Evolutionary conservation across 805 yeast species (phyloP).

Genomic region (Kodamaea lidongshanica): DNA sequence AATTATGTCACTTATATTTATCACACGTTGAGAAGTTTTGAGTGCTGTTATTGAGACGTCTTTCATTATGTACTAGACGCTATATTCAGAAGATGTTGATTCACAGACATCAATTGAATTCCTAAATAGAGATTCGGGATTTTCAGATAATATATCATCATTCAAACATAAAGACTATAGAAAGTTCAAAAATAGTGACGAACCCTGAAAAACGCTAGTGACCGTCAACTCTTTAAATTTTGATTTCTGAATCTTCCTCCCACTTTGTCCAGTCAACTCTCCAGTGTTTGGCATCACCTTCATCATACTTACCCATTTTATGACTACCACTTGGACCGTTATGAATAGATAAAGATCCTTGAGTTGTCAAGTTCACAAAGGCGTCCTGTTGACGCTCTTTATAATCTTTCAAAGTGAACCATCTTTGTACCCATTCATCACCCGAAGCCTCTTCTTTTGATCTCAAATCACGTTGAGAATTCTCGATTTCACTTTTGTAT

Average conservation of each 20-base stretch:
- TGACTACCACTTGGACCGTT: slow-evolving; percentile 65
- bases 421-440: slow-evolving; percentile 67
- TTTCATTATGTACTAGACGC: too few species aligned
- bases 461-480: slow-evolving; percentile 77
- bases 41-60: too few species aligned
- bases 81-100: too few species aligned
- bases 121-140: too few species aligned
- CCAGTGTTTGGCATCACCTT: slow-evolving; percentile 58
- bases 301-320: slow-evolving; percentile 50
- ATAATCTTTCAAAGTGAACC: slow-evolving; percentile 55
- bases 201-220: too few species aligned
- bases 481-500: slow-evolving; percentile 76
- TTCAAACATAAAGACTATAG: too few species aligned
- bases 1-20: too few species aligned
- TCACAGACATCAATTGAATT: too few species aligned
- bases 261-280: slow-evolving; percentile 53
- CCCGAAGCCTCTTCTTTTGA: slow-evolving; percentile 64
- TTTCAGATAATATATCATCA: too few species aligned
- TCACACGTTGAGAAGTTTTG: too few species aligned
- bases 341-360: slow-evolving; percentile 52
- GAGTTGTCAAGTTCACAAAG: slow-evolving; percentile 31
- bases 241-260: slow-evolving; percentile 55
- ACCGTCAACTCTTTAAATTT: slow-evolving; percentile 28
- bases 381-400: slow-evolving; percentile 19
- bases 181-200: too few species aligned